Evolutionary conservation across 768 basidiomycete species (phyloP), one percentile per base, ranked within the genome.

Genomic region (Pulveroboletus sp.): DNA sequence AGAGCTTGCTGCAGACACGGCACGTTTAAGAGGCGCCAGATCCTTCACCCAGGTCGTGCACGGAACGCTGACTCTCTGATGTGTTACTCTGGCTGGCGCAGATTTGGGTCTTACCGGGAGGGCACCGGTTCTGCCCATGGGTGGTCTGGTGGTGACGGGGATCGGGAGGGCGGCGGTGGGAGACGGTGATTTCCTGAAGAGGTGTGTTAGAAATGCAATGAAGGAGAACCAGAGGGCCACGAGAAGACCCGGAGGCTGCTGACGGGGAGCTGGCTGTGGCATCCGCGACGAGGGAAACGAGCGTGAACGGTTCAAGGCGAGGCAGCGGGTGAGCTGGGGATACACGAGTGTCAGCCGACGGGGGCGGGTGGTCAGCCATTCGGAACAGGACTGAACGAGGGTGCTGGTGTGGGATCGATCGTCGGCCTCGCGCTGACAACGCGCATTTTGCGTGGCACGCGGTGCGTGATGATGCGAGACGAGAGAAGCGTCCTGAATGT

Each of bases 171-270:
- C 41, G 3, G 32, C 41, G 31, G 26, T 32, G 36, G 46, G 32
- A 12, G 58, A 35, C 11, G 53, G 28, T 14, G 60, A 37, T 33
- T 35, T 59, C 24, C 1, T 31, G 53, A 62, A 63, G 30, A 60
- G 24, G 14, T 9, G 12, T 6, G 36, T 31, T 0, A 62, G 0
- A 18, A 62, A 66, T 1, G 17, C 33, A 24, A 41, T 0, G 17
- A 64, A 6, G 1, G 56, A 18, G 45, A 31, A 12, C 60, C 63
- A 65, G 46, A 64, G 35, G 6, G 54, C 47, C 17, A 17, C n/a
- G 49, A 64, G 55, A 8, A 50, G 40, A n/a, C 47, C 43, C 17
- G 49, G 27, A 35, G 45, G 24, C 11, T 24, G 47, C 6, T 48
- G 47, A 26, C 24, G 5, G 12, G 26, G 30, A 7, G 43, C 18